Evolutionary conservation across 371 early-diverging fungal genomes (phyloP).

Genomic region (Mucor racemosus): DNA sequence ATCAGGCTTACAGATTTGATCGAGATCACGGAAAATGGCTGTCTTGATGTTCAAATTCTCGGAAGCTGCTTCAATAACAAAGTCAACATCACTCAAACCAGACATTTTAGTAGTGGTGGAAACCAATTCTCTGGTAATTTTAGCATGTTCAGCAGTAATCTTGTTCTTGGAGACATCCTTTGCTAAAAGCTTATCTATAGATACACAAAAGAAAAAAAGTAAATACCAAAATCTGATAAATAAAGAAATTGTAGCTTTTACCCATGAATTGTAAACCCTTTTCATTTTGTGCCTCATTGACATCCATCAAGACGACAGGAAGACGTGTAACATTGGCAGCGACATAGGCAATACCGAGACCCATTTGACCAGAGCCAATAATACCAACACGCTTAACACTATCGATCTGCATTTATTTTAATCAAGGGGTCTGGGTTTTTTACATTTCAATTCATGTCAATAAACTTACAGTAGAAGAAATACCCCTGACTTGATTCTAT

Average conservation of each 20-base stretch:
- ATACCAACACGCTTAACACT: conserved; percentile 71
- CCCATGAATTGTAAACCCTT: conserved; percentile 11
- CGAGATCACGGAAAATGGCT: conserved; percentile 82
- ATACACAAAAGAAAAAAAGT: background rate
- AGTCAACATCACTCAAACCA: conserved; percentile 71
- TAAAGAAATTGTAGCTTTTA: background rate
- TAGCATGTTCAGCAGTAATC: conserved; percentile 80
- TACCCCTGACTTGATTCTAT: conserved; percentile 18
- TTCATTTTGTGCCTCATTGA: conserved; percentile 77
- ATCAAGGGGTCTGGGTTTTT: background rate
- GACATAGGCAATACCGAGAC: conserved; percentile 96
- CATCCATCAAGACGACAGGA: conserved; percentile 83
- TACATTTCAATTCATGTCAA: background rate
- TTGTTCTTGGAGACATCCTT: conserved; percentile 92
- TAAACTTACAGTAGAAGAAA: conserved; percentile 7
- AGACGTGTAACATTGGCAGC: conserved; percentile 84
- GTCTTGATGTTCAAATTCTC: conserved; percentile 90
- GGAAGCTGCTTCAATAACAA: conserved; percentile 95
- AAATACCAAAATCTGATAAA: background rate
- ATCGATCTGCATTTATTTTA: conserved; percentile 17
- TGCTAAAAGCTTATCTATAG: conserved; percentile 76
- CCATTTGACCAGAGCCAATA: conserved; percentile 90
- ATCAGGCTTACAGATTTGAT: conserved; percentile 65
- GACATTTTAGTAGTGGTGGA: conserved; percentile 62
- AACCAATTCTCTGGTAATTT: conserved; percentile 70